Conservation (phyloP, 1,284 basidiomycete species). For the Apiotrichum veenhuisii region DNA sequence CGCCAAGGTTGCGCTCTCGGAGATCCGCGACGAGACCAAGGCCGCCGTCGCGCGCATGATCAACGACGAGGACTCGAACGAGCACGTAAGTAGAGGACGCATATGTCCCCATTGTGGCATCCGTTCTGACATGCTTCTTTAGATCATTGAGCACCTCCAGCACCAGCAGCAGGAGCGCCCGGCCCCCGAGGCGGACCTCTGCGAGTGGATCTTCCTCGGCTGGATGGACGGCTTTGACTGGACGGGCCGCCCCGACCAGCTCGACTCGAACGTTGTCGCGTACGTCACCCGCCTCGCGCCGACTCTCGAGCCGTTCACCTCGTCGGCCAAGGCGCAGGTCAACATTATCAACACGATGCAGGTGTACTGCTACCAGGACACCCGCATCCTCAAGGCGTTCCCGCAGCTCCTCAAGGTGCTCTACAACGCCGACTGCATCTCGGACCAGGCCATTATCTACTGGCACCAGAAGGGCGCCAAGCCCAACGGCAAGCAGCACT, state of each 20-base stretch:
- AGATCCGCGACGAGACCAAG: conserved; percentile 65
- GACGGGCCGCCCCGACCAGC: conserved; percentile 81
- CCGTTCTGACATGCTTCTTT: conserved; percentile 3
- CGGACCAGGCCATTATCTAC: conserved; percentile 93
- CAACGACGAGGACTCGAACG: conserved; percentile 57
- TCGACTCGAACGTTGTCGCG: conserved; percentile 75
- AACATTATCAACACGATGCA: conserved; percentile 89
- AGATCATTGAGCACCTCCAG: conserved; percentile 75
- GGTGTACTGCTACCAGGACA: conserved; percentile 91
- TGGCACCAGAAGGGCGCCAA: conserved; percentile 97
- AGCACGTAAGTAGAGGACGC: conserved; percentile 55
- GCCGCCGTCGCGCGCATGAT: conserved; percentile 60
- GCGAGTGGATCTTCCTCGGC: conserved; percentile 85
- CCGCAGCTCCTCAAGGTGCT: conserved; percentile 90
- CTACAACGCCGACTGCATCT: conserved; percentile 91
- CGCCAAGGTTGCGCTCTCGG: conserved; percentile 75
- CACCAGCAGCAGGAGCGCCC: conserved; percentile 53
- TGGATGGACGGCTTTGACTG: conserved; percentile 82
- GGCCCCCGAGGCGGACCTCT: conserved; percentile 75
- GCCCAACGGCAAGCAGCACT: conserved; percentile 88
- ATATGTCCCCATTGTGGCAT: background rate
- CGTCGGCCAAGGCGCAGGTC: conserved; percentile 81
- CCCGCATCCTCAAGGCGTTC: conserved; percentile 88
- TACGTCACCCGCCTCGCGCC: conserved; percentile 77
- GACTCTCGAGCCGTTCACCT: conserved; percentile 82